Conservation (phyloP, 352 stramenopile species). For the Phytophthora sp. region DNA sequence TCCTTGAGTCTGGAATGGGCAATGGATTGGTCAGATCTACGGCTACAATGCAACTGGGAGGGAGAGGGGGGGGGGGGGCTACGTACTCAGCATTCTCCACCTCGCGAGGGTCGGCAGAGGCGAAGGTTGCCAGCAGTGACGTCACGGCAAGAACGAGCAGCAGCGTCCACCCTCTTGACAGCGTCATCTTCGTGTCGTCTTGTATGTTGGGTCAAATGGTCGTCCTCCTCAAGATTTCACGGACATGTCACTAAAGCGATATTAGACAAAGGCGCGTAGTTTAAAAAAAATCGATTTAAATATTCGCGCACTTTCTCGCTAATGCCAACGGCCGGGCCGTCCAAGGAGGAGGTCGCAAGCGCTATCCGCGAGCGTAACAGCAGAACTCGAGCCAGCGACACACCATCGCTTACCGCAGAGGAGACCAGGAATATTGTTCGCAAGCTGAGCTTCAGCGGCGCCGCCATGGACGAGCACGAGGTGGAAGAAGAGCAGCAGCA, state of each 20-base stretch:
- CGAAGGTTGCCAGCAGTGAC: slow-evolving; percentile 39
- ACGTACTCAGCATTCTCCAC: slow-evolving; percentile 69
- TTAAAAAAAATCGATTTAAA: slow-evolving; percentile 15
- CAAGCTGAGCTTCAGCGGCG: slow-evolving; percentile 74
- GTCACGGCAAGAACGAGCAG: slow-evolving; percentile 39
- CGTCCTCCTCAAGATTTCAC: slow-evolving; percentile 3
- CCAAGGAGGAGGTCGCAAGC: slow-evolving; percentile 27
- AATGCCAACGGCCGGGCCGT: slow-evolving; percentile 7
- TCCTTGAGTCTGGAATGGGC: slow-evolving; percentile 54
- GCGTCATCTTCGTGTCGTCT: slow-evolving; percentile 19
- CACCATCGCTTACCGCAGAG: slow-evolving; percentile 18
- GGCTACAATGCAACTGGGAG: slow-evolving; percentile 4
- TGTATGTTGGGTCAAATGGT: background rate
- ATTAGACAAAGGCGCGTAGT: background rate
- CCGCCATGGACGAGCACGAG: slow-evolving; percentile 39
- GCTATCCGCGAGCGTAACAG: slow-evolving; percentile 32
- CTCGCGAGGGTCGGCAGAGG: slow-evolving; percentile 57
- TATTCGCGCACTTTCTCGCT: slow-evolving; percentile 22
- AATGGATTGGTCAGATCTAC: slow-evolving; percentile 11
- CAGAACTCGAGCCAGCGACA: slow-evolving; percentile 16
- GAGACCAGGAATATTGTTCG: slow-evolving; percentile 37
- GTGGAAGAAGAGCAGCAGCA: slow-evolving; percentile 12
- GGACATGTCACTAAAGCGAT: slow-evolving; percentile 6
- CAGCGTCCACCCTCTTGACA: slow-evolving; percentile 19
- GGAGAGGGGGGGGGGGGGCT: background rate